phyloP scores from a whole-genome alignment of 139 green algal species.

The Dunaliella sp. region DNA sequence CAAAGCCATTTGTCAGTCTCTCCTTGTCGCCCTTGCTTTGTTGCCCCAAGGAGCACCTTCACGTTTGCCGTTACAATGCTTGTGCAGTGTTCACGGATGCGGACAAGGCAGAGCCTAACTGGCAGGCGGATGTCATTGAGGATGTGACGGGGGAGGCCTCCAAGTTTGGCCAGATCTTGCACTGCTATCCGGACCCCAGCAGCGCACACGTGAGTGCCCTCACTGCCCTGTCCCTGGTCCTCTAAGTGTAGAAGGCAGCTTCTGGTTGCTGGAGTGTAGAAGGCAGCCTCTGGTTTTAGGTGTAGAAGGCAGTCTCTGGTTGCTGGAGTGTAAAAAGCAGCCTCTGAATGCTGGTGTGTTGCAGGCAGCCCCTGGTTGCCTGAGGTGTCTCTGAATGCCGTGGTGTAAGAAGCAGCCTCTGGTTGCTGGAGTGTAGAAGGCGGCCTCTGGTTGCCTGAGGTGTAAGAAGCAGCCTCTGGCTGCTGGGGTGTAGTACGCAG shows the following conservation, averaged over 20 bases:
- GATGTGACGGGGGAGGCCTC: slow-evolving; percentile 87
- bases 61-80: neutral
- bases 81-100: slow-evolving; percentile 19
- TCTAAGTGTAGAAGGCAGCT: neutral
- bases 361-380: no score
- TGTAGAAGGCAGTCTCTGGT: no score
- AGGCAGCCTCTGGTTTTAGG: neutral
- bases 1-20: no score
- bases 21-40: no score
- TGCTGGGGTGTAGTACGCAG: no score
- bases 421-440: no score
- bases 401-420: no score
- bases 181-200: slow-evolving; percentile 79
- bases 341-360: no score
- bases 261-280: neutral
- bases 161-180: slow-evolving; percentile 85
- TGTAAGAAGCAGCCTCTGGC: no score
- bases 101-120: slow-evolving; percentile 61
- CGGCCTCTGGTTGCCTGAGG: no score
- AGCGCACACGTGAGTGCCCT: slow-evolving; percentile 63
- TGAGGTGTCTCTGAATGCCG: no score
- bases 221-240: neutral
- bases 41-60: no score
- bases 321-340: neutral
- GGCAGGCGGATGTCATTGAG: slow-evolving; percentile 83